Evolutionary conservation across 2,329 filamentous ascomycete species (phyloP).

Genomic region (Furcasterigmium furcatum): DNA sequence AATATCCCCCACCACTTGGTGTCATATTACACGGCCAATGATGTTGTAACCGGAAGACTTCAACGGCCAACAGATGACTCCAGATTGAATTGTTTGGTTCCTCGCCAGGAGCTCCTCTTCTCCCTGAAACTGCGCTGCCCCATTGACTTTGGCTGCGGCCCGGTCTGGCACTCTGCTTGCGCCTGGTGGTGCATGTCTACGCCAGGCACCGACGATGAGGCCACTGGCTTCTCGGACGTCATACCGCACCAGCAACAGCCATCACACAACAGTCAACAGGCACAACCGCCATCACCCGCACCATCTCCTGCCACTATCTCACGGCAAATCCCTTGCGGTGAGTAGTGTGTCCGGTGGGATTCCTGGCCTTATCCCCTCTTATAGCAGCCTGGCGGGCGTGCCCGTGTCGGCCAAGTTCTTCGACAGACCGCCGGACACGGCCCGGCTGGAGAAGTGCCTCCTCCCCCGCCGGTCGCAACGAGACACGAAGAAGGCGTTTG

Average conservation of each 20-base stretch:
- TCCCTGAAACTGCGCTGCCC: slow-evolving; percentile 66
- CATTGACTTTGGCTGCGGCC: slow-evolving; percentile 42
- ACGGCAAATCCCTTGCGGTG: too few relatives aligned
- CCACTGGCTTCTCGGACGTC: too few relatives aligned
- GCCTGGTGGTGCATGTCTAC: too few relatives aligned
- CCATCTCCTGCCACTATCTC: too few relatives aligned
- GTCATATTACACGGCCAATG: slow-evolving; percentile 81
- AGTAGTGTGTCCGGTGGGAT: too few relatives aligned
- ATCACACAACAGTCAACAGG: too few relatives aligned
- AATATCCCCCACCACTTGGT: slow-evolving; percentile 81
- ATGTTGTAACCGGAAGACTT: slow-evolving; percentile 64
- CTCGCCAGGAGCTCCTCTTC: slow-evolving; percentile 54
- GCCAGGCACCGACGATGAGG: too few relatives aligned
- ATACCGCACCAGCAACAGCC: too few relatives aligned
- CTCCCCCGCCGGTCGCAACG: slow-evolving; percentile 7
- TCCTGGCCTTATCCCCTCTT: too few relatives aligned
- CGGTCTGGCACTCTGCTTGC: too few relatives aligned
- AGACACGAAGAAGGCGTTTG: background rate
- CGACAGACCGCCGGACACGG: slow-evolving; percentile 10
- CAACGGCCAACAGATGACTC: slow-evolving; percentile 45
- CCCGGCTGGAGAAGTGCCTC: slow-evolving; percentile 13
- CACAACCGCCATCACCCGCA: too few relatives aligned
- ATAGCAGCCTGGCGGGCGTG: slow-evolving; percentile 12
- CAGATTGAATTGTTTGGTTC: slow-evolving; percentile 44
- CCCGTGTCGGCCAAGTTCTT: slow-evolving; percentile 16